A percentile compares a stretch with the other conserved stretches of the same genome.
Conservation (phyloP, 2,329 filamentous ascomycete genomes). For the Phyllosticta citriasiana region DNA sequence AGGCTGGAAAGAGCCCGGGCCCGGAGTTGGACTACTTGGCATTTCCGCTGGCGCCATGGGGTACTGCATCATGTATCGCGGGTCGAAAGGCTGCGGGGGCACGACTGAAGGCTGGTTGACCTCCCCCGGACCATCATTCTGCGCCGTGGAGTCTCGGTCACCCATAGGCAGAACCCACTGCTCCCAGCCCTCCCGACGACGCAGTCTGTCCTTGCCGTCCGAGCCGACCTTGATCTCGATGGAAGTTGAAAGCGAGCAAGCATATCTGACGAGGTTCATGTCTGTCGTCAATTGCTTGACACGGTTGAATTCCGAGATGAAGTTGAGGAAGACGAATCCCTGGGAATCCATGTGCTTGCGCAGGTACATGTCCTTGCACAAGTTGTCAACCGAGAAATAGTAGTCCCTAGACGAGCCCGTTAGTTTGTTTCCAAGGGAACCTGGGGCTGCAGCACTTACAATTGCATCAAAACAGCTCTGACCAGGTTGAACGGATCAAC, state of each 20-base stretch:
- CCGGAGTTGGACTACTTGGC: slow-evolving; percentile 1
- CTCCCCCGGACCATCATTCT: slow-evolving; percentile 57
- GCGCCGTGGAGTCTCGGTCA: slow-evolving; percentile 62
- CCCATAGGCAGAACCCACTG: slow-evolving; percentile 65
- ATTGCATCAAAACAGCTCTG: slow-evolving; percentile 50
- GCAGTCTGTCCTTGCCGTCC: slow-evolving; percentile 69
- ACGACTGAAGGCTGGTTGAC: slow-evolving; percentile 32
- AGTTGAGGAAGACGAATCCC: slow-evolving; percentile 72
- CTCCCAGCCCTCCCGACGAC: slow-evolving; percentile 65
- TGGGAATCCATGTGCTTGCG: slow-evolving; percentile 90
- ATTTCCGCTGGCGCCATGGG: slow-evolving; percentile 12
- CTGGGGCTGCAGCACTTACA: slow-evolving; percentile 32
- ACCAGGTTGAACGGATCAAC: slow-evolving; percentile 48
- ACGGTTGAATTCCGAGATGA: slow-evolving; percentile 80
- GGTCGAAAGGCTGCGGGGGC: slow-evolving; percentile 26
- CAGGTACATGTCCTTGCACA: slow-evolving; percentile 85
- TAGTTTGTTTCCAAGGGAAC: not conserved
- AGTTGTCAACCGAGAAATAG: slow-evolving; percentile 93
- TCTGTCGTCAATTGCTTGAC: slow-evolving; percentile 65
- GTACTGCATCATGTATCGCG: slow-evolving; percentile 15
- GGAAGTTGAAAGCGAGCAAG: slow-evolving; percentile 59
- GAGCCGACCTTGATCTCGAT: slow-evolving; percentile 67
- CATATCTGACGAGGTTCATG: slow-evolving; percentile 61
- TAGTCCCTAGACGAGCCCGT: slow-evolving; percentile 57
- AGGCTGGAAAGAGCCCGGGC: slow-evolving; percentile 2